phyloP scores from a whole-genome alignment of 2,329 filamentous ascomycete genomes.

The Harringtonia lauricola region DNA sequence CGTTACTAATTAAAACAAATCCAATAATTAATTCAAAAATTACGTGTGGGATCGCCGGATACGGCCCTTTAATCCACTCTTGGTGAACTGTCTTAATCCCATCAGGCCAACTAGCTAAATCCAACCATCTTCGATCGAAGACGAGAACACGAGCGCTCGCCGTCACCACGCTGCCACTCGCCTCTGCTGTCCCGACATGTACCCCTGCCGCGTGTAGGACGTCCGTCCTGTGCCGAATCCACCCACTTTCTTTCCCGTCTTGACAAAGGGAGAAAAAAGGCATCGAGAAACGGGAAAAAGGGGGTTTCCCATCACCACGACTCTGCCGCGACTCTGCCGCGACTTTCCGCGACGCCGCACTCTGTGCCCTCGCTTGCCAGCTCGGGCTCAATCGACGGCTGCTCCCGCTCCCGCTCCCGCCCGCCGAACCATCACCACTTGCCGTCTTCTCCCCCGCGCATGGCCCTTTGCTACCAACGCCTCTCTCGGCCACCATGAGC shows the following conservation, averaged over 20 bases:
- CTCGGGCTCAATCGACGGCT: no score
- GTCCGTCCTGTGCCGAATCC: background rate
- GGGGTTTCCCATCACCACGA: background rate
- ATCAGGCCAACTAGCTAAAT: no score
- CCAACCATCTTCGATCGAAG: no score
- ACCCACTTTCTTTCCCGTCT: background rate
- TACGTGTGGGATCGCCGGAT: slow-evolving; percentile 2
- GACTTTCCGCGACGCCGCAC: no score
- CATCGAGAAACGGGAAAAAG: background rate
- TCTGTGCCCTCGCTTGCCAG: no score
- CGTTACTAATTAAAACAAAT: no score
- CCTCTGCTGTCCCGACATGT: background rate
- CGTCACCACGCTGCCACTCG: background rate
- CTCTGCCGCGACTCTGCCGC: background rate
- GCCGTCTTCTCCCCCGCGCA: slow-evolving; percentile 23
- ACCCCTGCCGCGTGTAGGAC: background rate
- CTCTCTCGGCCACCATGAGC: slow-evolving; percentile 55
- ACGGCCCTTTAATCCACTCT: background rate
- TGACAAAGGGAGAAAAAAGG: no score
- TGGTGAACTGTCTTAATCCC: background rate
- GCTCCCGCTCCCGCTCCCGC: slow-evolving; percentile 1
- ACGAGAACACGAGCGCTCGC: no score
- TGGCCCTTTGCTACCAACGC: slow-evolving; percentile 29
- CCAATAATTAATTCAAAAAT: no score
- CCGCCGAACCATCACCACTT: background rate